phyloP scores from a whole-genome alignment of 306 rosid genomes.

The Pachyrhizus erosus region DNA sequence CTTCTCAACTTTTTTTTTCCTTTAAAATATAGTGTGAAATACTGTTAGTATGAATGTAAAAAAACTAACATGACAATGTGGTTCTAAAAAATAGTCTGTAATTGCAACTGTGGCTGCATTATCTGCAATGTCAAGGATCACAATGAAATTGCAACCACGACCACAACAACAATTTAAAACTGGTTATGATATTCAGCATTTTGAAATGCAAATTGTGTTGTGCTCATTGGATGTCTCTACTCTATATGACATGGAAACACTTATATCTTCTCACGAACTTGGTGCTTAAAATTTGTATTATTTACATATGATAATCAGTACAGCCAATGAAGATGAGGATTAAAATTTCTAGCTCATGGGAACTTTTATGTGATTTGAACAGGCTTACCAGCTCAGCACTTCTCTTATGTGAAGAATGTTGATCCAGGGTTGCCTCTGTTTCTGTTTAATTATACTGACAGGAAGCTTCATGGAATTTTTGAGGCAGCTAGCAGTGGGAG shows the following conservation, averaged over 20 bases:
- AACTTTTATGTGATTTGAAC: slow-evolving; percentile 44
- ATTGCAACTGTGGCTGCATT: neutral
- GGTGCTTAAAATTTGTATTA: slow-evolving; percentile 3
- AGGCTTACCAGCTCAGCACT: slow-evolving; percentile 84
- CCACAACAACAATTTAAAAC: neutral
- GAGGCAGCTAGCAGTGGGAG: slow-evolving; percentile 85
- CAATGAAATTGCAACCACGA: neutral
- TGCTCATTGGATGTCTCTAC: neutral
- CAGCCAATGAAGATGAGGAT: neutral
- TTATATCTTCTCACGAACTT: neutral
- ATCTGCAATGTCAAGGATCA: neutral
- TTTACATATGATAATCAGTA: neutral
- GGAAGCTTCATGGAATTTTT: slow-evolving; percentile 78
- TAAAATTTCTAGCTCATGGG: slow-evolving; percentile 37
- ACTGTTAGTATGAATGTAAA: neutral
- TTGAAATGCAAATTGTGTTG: slow-evolving; percentile 28
- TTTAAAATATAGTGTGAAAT: slow-evolving; percentile 4
- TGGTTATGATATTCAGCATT: neutral
- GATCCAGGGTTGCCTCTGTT: slow-evolving; percentile 87
- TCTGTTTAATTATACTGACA: slow-evolving; percentile 80
- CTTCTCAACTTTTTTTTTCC: slow-evolving; percentile 15
- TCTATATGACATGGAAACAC: neutral
- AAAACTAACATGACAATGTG: neutral
- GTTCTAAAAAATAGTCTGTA: neutral
- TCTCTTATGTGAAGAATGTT: slow-evolving; percentile 82